A percentile compares a stretch with the other conserved stretches of the same genome.
Evolutionary conservation across 225 moss, liverwort and hornwort genomes (phyloP).

Genomic region (Ulota crispa): DNA sequence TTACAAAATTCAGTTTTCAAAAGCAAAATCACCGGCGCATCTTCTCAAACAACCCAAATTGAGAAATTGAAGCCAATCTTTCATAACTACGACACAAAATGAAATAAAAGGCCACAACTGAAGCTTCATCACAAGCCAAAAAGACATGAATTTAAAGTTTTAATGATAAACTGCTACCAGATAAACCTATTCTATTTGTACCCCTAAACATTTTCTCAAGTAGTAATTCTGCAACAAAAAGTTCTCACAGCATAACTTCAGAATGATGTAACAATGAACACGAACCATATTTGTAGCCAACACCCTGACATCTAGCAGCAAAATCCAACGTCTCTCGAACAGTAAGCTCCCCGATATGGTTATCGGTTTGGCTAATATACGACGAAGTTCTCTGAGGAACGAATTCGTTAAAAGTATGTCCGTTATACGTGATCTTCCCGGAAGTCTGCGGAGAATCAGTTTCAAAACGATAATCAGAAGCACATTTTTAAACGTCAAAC

Average conservation of each 20-base stretch:
- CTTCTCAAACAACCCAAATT: not conserved
- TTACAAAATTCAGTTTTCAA: not conserved
- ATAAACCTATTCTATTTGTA: not conserved
- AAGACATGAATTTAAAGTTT: not conserved
- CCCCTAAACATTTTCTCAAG: not conserved
- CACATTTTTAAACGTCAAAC: not conserved
- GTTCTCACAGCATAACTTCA: not conserved
- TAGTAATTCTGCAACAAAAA: not conserved
- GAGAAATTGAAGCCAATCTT: not conserved
- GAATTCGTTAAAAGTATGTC: constrained; percentile 63
- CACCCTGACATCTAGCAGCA: constrained; percentile 79
- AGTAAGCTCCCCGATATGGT: constrained; percentile 87
- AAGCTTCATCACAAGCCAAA: not conserved
- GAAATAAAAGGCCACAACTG: not conserved
- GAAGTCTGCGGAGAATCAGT: constrained; percentile 33
- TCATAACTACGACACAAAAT: not conserved
- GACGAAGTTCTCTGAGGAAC: constrained; percentile 79
- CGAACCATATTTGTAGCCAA: constrained; percentile 69
- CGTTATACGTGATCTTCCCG: constrained; percentile 74
- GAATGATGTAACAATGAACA: not conserved
- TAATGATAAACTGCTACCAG: not conserved
- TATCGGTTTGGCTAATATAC: constrained; percentile 79
- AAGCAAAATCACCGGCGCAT: not conserved
- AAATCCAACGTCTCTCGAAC: constrained; percentile 94
- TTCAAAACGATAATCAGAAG: constrained; percentile 7